A percentile compares a stretch with the other conserved stretches of the same genome.
These are phyloP conservation scores for Teratosphaeria zuluensis DNA, from an alignment of 2,329 filamentous ascomycete species.

Conservation along the genomic window DNA sequence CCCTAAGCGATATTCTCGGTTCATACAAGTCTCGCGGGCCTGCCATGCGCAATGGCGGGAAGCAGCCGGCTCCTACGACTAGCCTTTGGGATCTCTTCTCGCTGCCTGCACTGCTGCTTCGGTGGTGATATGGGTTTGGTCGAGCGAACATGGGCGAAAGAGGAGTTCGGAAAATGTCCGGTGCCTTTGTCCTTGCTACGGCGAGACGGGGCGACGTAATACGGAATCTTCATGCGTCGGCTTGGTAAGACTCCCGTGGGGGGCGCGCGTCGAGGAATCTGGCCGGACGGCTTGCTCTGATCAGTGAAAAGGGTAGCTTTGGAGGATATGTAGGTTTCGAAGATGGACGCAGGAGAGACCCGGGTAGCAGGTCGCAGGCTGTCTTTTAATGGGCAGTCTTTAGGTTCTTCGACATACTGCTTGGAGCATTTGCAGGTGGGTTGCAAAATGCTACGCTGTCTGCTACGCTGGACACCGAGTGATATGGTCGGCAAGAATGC, in stretches of 20 bases:
- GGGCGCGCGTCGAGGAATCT: constrained; percentile 68
- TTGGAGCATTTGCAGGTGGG: constrained; percentile 5
- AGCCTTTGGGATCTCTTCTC: constrained; percentile 32
- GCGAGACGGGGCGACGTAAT: constrained; percentile 8
- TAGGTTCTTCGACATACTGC: constrained; percentile 33
- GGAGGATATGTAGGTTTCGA: constrained; percentile 28
- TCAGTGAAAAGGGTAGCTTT: constrained; percentile 44
- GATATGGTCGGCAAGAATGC: constrained; percentile 14
- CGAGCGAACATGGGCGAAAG: constrained; percentile 19
- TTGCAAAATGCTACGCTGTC: constrained; percentile 7
- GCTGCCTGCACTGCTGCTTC: constrained; percentile 2
- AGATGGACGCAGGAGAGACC: constrained; percentile 34
- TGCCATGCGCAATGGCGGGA: constrained; percentile 31
- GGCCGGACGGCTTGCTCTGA: constrained; percentile 61
- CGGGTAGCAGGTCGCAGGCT: constrained; percentile 42
- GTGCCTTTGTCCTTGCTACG: constrained; percentile 10
- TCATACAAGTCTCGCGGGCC: constrained; percentile 33
- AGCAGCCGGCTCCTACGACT: constrained; percentile 61
- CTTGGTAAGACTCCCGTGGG: constrained; percentile 65
- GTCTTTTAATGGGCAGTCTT: constrained; percentile 37
- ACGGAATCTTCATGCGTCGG: constrained; percentile 61
- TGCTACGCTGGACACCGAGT: constrained; percentile 29
- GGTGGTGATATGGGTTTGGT: constrained; percentile 3
- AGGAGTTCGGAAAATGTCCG: constrained; percentile 22
- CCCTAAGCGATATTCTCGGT: constrained; percentile 75